phyloP scores from a whole-genome alignment of 257 asterid genomes.

The Gentiana dahurica region DNA sequence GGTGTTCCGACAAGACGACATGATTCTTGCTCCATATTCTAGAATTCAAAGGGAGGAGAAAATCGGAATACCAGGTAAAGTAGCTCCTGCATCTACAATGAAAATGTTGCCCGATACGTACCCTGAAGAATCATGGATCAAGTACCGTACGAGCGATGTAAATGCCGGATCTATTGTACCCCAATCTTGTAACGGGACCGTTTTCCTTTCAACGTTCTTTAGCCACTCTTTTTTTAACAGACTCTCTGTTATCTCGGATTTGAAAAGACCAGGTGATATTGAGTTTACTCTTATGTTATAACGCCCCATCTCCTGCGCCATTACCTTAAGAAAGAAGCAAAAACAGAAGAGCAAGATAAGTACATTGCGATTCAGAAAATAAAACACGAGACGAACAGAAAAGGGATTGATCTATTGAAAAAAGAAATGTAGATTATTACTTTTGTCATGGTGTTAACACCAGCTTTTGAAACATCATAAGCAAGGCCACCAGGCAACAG shows the following conservation, averaged over 20 bases:
- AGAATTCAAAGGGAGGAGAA: constrained; percentile 16
- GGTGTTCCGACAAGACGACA: no score
- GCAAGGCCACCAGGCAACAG: constrained; percentile 39
- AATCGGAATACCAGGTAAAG: constrained; percentile 14
- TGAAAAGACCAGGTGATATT: constrained; percentile 30
- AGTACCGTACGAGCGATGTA: constrained; percentile 10
- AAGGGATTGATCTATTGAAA: no score
- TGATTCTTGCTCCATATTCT: no score
- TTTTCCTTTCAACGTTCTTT: constrained; percentile 11
- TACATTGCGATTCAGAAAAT: no score
- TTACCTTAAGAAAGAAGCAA: constrained; percentile 10
- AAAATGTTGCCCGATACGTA: constrained; percentile 14
- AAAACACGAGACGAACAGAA: no score
- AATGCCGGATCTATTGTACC: constrained; percentile 20
- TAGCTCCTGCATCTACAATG: constrained; percentile 15
- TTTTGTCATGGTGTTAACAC: constrained; percentile 44
- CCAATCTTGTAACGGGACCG: constrained; percentile 13
- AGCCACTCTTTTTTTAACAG: constrained; percentile 18
- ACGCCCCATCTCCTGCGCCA: constrained; percentile 32
- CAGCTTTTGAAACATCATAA: constrained; percentile 45
- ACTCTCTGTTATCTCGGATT: constrained; percentile 25
- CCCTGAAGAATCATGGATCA: constrained; percentile 15
- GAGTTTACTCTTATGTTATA: constrained; percentile 26
- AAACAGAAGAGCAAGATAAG: not conserved
- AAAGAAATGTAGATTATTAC: constrained; percentile 10